A percentile compares a stretch with the other conserved stretches of the same genome.
Conservation (phyloP, 129 eudicot species). For the Artemisia tridentata region DNA sequence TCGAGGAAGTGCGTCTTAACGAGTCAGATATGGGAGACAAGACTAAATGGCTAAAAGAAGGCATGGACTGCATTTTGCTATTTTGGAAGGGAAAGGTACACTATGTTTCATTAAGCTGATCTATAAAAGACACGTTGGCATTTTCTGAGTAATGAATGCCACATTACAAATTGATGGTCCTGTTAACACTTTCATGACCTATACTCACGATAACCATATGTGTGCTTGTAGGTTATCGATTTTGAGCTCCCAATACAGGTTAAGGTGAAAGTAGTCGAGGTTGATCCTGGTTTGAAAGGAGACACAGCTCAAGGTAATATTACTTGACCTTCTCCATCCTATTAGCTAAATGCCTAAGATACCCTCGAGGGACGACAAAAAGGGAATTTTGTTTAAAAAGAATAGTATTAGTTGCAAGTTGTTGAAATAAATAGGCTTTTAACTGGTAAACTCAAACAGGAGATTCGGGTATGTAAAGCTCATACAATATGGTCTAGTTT, state of each 20-base stretch:
- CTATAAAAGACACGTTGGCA: too few relatives aligned
- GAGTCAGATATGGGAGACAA: conserved; percentile 83
- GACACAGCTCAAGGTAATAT: conserved; percentile 80
- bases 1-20: conserved; percentile 79
- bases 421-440: too few relatives aligned
- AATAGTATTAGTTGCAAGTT: too few relatives aligned
- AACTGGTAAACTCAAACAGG: too few relatives aligned
- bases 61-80: conserved; percentile 94
- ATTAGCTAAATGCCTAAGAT: background rate
- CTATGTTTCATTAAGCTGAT: conserved; percentile 4
- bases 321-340: background rate
- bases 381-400: too few relatives aligned
- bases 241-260: conserved; percentile 79
- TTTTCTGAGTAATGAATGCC: too few relatives aligned
- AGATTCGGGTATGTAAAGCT: too few relatives aligned
- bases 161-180: too few relatives aligned
- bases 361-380: too few relatives aligned
- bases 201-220: too few relatives aligned
- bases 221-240: conserved; percentile 56
- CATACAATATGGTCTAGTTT: too few relatives aligned
- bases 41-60: conserved; percentile 87
- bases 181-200: too few relatives aligned
- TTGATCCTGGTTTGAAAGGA: conserved; percentile 80
- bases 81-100: conserved; percentile 94
- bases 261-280: conserved; percentile 64